Base-by-base conservation (phyloP, 768 basidiomycete species). In the Panaeolus papilionaceus region DNA sequence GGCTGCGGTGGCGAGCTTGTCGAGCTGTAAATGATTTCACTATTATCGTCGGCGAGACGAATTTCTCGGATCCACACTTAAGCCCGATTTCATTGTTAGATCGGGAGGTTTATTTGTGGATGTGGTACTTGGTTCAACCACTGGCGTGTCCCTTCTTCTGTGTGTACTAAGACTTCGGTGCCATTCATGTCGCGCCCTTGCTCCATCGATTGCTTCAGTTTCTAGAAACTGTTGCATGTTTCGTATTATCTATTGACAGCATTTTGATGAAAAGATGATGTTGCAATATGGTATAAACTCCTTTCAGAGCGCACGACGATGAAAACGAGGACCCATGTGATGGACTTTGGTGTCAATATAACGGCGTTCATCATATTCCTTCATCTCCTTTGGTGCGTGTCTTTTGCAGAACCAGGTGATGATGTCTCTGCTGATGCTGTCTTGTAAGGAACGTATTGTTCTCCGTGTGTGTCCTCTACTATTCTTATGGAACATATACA, bases 91-190 rank as follows among this genome's bases (percentile, higher is more conserved):
- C 38, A 51, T 61, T 67, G 67, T 67, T 67, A 61, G 63, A 67
- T 67, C 67, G 67, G 67, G 67, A 39, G 39, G 67, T 63, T 67
- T 64, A 58, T 67, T 67, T 58, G 54, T 58, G 54, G 54, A 58
- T 58, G 14, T 58, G 54, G 54, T 51, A 33, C 54, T 58, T 58
- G 28, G 26, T 58, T 58, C 54, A 58, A 33, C 33, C 54, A 51
- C 23, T 26, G 12, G 26, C 54, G 8, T 3, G 45, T 47, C 45
- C 18, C 16, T 16, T 58, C 14, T 51, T 11, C n/a, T 18, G 9
- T 49, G 23, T 49, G 4, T 49, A 9, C 20, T 26, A 2, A 1
- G n/a, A n/a, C 16, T 40, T 23, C 20, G 47, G 47, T 23, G 23
- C 23, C 23, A 20, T 49, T 49, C 23, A 20, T 58, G 28, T 58